These are phyloP conservation scores for Tetrapyrgos nigripes DNA, from an alignment of 1,284 basidiomycete genomes.

Conservation along the genomic window DNA sequence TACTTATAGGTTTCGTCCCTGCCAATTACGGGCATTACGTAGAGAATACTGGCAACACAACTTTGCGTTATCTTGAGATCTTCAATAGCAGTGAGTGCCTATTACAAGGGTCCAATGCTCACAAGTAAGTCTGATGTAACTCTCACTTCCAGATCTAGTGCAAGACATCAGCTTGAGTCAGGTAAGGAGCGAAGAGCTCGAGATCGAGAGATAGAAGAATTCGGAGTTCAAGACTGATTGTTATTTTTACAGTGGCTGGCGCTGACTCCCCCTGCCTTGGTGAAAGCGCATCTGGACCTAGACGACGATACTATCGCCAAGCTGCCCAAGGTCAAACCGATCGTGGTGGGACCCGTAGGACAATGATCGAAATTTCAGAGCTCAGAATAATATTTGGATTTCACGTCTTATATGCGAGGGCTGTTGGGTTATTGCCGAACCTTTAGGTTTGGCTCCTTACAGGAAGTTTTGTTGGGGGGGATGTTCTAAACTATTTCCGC, in stretches of 20 bases:
- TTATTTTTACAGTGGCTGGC: constrained; percentile 67
- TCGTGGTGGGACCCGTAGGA: no score
- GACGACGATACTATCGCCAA: constrained; percentile 57
- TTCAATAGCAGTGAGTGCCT: constrained; percentile 62
- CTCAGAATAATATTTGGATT: no score
- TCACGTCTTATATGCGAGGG: no score
- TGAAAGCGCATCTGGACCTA: constrained; percentile 65
- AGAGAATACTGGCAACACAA: constrained; percentile 74
- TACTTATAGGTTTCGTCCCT: constrained; percentile 57
- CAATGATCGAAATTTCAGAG: no score
- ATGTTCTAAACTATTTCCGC: no score
- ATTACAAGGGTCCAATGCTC: constrained; percentile 3
- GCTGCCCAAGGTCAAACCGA: constrained; percentile 60
- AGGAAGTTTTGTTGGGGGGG: no score
- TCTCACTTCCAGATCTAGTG: constrained; percentile 48
- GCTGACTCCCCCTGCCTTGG: constrained; percentile 64
- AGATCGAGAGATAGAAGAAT: no score
- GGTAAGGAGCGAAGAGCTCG: no score
- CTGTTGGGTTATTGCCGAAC: no score
- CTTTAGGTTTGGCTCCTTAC: no score
- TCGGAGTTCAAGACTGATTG: constrained; percentile 13
- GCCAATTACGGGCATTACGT: constrained; percentile 66
- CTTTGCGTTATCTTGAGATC: constrained; percentile 68
- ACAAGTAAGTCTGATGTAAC: constrained; percentile 4
- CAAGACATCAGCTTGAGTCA: constrained; percentile 71